Evolutionary conservation across 202 grass and related monocot species (phyloP).

Genomic region (Panicum virgatum): DNA sequence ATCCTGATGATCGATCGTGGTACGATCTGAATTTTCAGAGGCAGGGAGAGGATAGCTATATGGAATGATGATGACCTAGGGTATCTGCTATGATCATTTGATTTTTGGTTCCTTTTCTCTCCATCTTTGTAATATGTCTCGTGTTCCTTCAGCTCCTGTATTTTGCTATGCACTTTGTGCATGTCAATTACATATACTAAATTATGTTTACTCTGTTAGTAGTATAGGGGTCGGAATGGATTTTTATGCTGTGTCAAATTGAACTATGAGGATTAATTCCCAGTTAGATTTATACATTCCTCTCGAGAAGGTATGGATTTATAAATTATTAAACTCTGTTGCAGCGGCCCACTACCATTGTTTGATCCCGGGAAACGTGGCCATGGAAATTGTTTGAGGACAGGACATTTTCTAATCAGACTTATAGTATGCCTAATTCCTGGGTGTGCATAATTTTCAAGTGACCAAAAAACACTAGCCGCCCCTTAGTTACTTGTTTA

Average conservation of each 20-base stretch:
- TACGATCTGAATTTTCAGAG: slow-evolving; percentile 20
- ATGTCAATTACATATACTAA: slow-evolving; percentile 34
- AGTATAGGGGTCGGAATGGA: background rate
- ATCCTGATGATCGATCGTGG: background rate
- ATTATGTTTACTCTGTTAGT: background rate
- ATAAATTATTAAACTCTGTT: background rate
- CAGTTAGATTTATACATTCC: background rate
- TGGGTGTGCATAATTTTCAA: background rate
- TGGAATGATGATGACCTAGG: slow-evolving; percentile 36
- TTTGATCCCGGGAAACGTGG: slow-evolving; percentile 33
- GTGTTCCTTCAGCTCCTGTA: background rate
- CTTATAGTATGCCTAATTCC: background rate
- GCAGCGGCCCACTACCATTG: background rate
- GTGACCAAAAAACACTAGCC: background rate
- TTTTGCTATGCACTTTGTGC: slow-evolving; percentile 15
- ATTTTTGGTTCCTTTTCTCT: background rate
- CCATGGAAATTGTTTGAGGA: slow-evolving; percentile 7
- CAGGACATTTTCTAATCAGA: background rate
- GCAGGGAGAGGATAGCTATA: slow-evolving; percentile 15
- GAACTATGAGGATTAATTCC: background rate
- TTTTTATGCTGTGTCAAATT: background rate
- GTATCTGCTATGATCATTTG: background rate
- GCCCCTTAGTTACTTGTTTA: background rate
- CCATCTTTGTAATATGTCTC: slow-evolving; percentile 22
- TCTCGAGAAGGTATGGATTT: background rate